These are phyloP conservation scores for Lomentospora prolificans DNA, from an alignment of 2,329 filamentous ascomycete species.

Conservation along the genomic window DNA sequence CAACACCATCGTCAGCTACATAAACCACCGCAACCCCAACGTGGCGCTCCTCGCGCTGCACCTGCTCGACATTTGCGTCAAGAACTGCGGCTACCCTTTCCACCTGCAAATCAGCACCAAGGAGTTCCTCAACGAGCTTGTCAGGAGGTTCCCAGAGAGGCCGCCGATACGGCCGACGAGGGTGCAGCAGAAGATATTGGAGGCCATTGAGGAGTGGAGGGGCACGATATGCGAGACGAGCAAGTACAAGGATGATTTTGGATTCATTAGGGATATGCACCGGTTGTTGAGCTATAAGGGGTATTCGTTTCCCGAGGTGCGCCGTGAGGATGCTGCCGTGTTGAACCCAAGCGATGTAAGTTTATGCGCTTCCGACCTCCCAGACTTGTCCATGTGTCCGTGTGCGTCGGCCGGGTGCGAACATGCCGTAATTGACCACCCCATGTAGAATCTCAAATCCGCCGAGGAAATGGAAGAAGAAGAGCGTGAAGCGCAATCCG, in stretches of 20 bases:
- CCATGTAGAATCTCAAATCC: slow-evolving; percentile 72
- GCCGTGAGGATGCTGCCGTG: slow-evolving; percentile 88
- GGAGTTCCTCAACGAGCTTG: slow-evolving; percentile 96
- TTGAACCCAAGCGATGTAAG: slow-evolving; percentile 92
- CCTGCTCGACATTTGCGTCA: slow-evolving; percentile 96
- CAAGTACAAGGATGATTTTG: slow-evolving; percentile 92
- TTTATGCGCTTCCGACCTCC: slow-evolving; percentile 14
- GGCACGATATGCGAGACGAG: slow-evolving; percentile 97
- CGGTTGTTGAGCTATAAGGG: slow-evolving; percentile 91
- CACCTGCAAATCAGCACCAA: slow-evolving; percentile 98
- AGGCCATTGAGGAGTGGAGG: slow-evolving; percentile 96
- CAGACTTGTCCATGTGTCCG: background rate
- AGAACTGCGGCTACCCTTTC: slow-evolving; percentile 99
- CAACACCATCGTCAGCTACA: slow-evolving; percentile 81
- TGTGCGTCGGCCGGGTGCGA: too few relatives aligned
- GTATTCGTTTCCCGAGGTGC: slow-evolving; percentile 87
- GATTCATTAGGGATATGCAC: slow-evolving; percentile 97
- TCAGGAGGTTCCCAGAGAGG: slow-evolving; percentile 88
- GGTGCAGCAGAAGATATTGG: slow-evolving; percentile 86
- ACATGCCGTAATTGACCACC: too few relatives aligned
- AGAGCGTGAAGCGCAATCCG: slow-evolving; percentile 86
- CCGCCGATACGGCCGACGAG: slow-evolving; percentile 77
- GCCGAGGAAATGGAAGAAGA: slow-evolving; percentile 99
- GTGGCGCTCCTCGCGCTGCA: slow-evolving; percentile 82
- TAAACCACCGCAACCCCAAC: slow-evolving; percentile 96